These are phyloP conservation scores for Emergomyces orientalis DNA, from an alignment of 2,329 filamentous ascomycete genomes.

Conservation along the genomic window DNA sequence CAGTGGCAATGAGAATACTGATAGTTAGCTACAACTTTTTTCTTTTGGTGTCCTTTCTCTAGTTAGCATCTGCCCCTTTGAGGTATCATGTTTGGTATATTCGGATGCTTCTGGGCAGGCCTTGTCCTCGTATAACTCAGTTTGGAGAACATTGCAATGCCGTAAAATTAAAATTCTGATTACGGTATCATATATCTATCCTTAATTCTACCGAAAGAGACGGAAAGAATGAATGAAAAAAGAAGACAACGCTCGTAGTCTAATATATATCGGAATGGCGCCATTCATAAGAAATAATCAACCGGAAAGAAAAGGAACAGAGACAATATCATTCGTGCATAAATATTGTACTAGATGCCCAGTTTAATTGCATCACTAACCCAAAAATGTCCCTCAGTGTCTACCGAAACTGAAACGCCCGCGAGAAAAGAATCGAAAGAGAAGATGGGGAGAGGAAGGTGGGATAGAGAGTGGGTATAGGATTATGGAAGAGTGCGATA, in stretches of 20 bases:
- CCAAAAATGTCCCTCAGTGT: background rate
- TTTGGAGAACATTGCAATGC: background rate
- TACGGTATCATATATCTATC: background rate
- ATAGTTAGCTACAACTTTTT: background rate
- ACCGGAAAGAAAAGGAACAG: background rate
- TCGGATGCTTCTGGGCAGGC: background rate
- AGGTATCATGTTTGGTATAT: background rate
- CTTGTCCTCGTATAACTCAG: background rate
- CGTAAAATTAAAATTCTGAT: background rate
- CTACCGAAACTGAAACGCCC: background rate
- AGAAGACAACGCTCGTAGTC: background rate
- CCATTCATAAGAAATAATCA: too few relatives aligned
- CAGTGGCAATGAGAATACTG: background rate
- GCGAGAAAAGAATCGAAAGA: background rate
- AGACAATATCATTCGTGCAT: background rate
- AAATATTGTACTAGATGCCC: background rate
- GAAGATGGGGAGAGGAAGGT: conserved; percentile 1
- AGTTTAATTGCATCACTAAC: background rate
- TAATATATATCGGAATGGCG: background rate
- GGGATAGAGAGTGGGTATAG: conserved; percentile 12
- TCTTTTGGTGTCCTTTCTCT: background rate
- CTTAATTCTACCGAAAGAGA: background rate
- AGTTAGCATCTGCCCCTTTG: background rate
- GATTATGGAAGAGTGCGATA: conserved; percentile 30
- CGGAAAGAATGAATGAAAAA: background rate